These are phyloP conservation scores for Cryptococcus sp. DNA, from an alignment of 1,284 basidiomycete genomes.

Conservation along the genomic window DNA sequence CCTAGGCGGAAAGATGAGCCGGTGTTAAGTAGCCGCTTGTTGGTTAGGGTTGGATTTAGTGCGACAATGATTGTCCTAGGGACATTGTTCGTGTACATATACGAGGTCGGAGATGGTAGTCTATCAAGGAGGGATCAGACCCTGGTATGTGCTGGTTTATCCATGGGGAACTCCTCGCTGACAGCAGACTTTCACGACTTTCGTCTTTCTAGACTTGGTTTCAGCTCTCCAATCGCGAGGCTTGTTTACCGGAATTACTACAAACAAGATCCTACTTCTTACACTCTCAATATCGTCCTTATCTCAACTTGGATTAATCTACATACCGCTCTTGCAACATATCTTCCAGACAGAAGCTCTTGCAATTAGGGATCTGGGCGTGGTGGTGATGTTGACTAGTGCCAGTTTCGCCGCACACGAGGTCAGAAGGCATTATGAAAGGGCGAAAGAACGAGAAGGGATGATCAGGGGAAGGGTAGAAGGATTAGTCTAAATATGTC, in stretches of 20 bases:
- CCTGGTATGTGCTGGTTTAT: conserved; percentile 61
- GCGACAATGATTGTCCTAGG: conserved; percentile 85
- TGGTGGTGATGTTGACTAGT: conserved; percentile 66
- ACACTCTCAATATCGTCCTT: conserved; percentile 81
- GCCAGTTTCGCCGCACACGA: conserved; percentile 74
- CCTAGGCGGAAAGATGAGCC: conserved; percentile 84
- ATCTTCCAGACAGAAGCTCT: conserved; percentile 92
- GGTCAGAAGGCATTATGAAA: conserved; percentile 70
- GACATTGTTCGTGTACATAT: conserved; percentile 81
- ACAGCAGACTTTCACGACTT: conserved; percentile 84
- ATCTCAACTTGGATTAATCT: conserved; percentile 79
- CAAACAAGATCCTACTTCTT: conserved; percentile 83
- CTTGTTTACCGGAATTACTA: conserved; percentile 67
- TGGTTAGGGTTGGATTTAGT: conserved; percentile 80
- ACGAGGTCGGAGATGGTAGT: conserved; percentile 72
- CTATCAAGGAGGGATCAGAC: conserved; percentile 85
- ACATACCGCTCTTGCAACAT: conserved; percentile 82
- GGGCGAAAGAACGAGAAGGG: conserved; percentile 45
- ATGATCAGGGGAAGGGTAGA: conserved; percentile 3
- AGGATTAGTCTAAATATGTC: neutral
- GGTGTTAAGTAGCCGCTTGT: conserved; percentile 69
- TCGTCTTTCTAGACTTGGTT: conserved; percentile 93
- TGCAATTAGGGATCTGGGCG: conserved; percentile 61
- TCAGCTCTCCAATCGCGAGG: conserved; percentile 93
- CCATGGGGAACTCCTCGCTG: neutral